A percentile compares a stretch with the other conserved stretches of the same genome.
Conservation (phyloP, 2,329 filamentous ascomycete species). For the Nakataea oryzae region DNA sequence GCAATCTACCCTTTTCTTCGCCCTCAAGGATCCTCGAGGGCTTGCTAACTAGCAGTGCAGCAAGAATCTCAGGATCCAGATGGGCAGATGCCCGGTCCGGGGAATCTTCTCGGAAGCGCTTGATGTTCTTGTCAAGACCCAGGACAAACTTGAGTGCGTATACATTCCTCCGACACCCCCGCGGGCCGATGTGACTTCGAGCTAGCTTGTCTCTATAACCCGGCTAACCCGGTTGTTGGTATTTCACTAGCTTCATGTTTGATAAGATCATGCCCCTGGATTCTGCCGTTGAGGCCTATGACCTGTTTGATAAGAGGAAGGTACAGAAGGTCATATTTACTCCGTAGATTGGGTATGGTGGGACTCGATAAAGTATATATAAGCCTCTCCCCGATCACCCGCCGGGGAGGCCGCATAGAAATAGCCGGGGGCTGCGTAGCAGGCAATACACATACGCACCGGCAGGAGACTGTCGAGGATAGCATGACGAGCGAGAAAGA, state of each 20-base stretch:
- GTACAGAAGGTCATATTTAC: constrained; percentile 66
- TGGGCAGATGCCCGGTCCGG: constrained; percentile 67
- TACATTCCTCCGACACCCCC: constrained; percentile 3
- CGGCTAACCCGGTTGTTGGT: neutral
- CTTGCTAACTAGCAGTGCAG: constrained; percentile 19
- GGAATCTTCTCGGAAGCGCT: constrained; percentile 59
- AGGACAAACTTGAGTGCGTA: constrained; percentile 53
- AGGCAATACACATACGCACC: neutral
- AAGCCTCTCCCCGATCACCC: no score
- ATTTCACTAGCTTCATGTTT: constrained; percentile 55
- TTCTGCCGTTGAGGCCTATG: constrained; percentile 57
- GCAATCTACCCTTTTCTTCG: neutral
- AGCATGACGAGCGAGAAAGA: neutral
- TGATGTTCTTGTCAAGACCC: constrained; percentile 52
- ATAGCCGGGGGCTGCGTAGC: neutral
- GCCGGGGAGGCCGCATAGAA: no score
- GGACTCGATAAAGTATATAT: no score
- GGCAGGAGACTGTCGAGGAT: neutral
- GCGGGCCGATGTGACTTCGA: neutral
- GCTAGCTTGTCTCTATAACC: neutral
- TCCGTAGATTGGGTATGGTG: constrained; percentile 23
- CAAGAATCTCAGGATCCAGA: constrained; percentile 64
- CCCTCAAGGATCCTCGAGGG: no score
- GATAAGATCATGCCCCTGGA: constrained; percentile 63
- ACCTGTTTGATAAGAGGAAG: constrained; percentile 62